phyloP scores from a whole-genome alignment of 768 basidiomycete species.

The Kwoniella shandongensis region DNA sequence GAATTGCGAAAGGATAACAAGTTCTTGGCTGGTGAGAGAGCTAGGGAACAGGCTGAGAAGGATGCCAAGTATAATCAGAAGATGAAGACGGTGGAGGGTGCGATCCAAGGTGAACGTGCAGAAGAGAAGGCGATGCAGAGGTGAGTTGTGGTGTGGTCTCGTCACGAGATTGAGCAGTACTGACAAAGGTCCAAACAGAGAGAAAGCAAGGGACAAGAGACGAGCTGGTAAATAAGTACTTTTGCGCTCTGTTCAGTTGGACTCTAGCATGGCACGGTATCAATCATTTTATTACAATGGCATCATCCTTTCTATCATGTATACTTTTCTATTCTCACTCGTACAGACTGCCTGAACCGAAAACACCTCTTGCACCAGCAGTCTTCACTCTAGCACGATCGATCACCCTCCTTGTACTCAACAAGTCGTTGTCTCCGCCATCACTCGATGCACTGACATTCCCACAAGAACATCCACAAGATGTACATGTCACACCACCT shows the following conservation, averaged over 20 bases:
- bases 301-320: slow-evolving; percentile 6
- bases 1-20: slow-evolving; percentile 92
- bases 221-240: slow-evolving; percentile 23
- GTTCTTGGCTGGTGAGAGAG: slow-evolving; percentile 86
- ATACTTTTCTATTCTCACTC: slow-evolving; percentile 33
- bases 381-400: slow-evolving; percentile 44
- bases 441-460: background rate
- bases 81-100: slow-evolving; percentile 71
- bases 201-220: slow-evolving; percentile 36
- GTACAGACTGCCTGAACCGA: slow-evolving; percentile 43
- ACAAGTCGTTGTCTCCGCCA: slow-evolving; percentile 5
- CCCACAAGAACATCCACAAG: slow-evolving; percentile 28
- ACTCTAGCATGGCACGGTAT: background rate
- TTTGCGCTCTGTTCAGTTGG: background rate
- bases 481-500: slow-evolving; percentile 10
- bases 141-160: slow-evolving; percentile 24
- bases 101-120: slow-evolving; percentile 76
- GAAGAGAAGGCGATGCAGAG: slow-evolving; percentile 92
- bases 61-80: slow-evolving; percentile 74
- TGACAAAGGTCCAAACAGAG: slow-evolving; percentile 14
- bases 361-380: slow-evolving; percentile 45
- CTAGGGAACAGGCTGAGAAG: slow-evolving; percentile 79
- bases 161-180: background rate
- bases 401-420: slow-evolving; percentile 25
- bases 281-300: slow-evolving; percentile 2